Evolutionary conservation across 163 green algal species (phyloP), one percentile per base, ranked within the genome.

Genomic region (Volvox carteri): DNA sequence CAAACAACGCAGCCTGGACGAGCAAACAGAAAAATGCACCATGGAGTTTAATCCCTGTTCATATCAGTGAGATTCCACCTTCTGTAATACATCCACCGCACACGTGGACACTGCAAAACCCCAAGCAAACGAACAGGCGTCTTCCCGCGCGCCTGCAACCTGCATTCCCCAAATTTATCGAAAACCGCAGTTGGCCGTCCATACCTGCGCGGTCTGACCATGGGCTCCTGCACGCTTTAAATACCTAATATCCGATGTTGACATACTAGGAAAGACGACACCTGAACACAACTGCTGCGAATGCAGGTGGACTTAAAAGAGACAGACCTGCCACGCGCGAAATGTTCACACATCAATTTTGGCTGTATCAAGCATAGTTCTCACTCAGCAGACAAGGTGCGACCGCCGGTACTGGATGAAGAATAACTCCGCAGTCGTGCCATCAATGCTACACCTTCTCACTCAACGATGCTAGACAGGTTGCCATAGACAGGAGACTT

Each of bases 241-340:
- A 41, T 75, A 75, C 4, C 70, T 78, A 78, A 56, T 54, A 46
- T 12, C 9, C 7, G 73, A 62, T 25, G 2, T 60, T 80, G 44
- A 23, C 42, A 44, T 62, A 80, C 41, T 80, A 42, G 19, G n/a
- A 67, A 44, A 67, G 8, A 14, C 21, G 73, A 62, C 41, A 80
- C 44, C 73, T 80, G 44, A 65, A 42, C 46, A 80, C 23, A 80
- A 62, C 42, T 60, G 73, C 42, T 65, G 73, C 73, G 41, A 4
- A 62, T 39, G 73, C 73, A 80, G 44, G 73, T 80, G 25, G 70
- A 39, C 39, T 80, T 65, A 35, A 23, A 35, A 23, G 39, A 58
- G 25, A 25, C 37, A 56, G 16, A 35, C 70, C 73, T 80, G 21
- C 73, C 28, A 65, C 73, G n/a, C 73, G 73, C 73, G 25, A 39